These are phyloP conservation scores for Spathaspora sp. DNA, from an alignment of 805 yeast genomes.

Conservation along the genomic window DNA sequence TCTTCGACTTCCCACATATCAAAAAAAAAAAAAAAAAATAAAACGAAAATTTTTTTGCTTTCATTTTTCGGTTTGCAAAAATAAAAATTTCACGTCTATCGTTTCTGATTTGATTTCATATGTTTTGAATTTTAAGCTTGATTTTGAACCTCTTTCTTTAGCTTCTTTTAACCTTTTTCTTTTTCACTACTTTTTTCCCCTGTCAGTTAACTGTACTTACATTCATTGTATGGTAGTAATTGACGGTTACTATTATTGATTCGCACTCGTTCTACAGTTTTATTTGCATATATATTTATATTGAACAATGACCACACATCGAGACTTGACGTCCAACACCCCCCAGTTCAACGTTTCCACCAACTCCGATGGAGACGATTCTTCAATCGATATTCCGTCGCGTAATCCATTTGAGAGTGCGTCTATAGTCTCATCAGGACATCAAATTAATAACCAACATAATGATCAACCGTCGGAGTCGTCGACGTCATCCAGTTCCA, in stretches of 20 bases:
- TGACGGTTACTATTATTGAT: not conserved
- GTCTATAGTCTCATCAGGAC: not conserved
- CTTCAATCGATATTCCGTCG: not conserved
- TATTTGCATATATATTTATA: not conserved
- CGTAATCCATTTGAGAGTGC: not conserved
- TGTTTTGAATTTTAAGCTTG: not conserved
- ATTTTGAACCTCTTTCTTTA: not conserved
- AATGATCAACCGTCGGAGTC: not conserved
- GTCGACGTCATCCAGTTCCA: not conserved
- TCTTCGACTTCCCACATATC: not conserved
- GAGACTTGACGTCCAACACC: slow-evolving; percentile 31
- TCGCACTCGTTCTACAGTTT: not conserved
- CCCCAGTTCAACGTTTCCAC: slow-evolving; percentile 10
- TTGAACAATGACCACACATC: slow-evolving; percentile 11
- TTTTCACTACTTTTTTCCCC: not conserved
- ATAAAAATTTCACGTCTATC: not conserved
- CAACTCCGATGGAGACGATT: slow-evolving; percentile 4
- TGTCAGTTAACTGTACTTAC: not conserved
- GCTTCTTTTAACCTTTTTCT: not conserved
- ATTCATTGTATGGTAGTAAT: not conserved
- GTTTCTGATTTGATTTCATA: not conserved
- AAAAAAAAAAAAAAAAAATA: not conserved
- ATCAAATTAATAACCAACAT: not conserved
- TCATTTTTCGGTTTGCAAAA: not conserved
- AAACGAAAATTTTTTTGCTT: not conserved